These are phyloP conservation scores for Luffa aegyptiaca DNA, from an alignment of 306 rosid genomes.

Conservation along the genomic window DNA sequence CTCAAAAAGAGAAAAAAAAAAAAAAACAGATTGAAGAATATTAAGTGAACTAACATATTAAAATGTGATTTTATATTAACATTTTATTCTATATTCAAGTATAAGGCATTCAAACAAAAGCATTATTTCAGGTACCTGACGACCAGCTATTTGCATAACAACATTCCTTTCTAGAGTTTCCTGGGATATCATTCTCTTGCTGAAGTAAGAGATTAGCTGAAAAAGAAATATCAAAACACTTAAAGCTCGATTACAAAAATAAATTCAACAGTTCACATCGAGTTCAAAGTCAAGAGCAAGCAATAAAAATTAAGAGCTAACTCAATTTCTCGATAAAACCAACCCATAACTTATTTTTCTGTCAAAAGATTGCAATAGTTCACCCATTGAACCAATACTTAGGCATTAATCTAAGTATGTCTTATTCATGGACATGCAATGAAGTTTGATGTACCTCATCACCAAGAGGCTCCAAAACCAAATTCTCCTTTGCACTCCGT, in stretches of 20 bases:
- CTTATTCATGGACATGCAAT: not conserved
- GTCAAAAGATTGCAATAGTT: not conserved
- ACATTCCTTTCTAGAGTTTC: conserved; percentile 62
- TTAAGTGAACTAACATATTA: not conserved
- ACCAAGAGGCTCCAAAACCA: conserved; percentile 61
- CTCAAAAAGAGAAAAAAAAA: not conserved
- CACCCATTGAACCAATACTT: not conserved
- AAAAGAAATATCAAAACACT: conserved; percentile 11
- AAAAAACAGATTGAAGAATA: not conserved
- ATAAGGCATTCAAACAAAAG: not conserved
- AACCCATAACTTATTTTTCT: not conserved
- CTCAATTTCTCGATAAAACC: not conserved
- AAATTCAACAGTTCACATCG: not conserved
- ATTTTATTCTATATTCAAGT: not conserved
- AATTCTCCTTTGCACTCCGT: conserved; percentile 39
- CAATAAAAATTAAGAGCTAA: not conserved
- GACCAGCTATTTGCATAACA: conserved; percentile 48
- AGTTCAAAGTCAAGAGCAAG: not conserved
- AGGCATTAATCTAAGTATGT: not conserved
- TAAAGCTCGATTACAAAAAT: not conserved
- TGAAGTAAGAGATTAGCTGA: conserved; percentile 61
- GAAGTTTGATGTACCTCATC: conserved; percentile 40
- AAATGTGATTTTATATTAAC: not conserved
- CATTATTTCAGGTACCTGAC: conserved; percentile 39
- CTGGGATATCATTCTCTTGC: conserved; percentile 63